Conservation (phyloP, 2,329 filamentous ascomycete genomes). For the Pestalotiopsis sp. region DNA sequence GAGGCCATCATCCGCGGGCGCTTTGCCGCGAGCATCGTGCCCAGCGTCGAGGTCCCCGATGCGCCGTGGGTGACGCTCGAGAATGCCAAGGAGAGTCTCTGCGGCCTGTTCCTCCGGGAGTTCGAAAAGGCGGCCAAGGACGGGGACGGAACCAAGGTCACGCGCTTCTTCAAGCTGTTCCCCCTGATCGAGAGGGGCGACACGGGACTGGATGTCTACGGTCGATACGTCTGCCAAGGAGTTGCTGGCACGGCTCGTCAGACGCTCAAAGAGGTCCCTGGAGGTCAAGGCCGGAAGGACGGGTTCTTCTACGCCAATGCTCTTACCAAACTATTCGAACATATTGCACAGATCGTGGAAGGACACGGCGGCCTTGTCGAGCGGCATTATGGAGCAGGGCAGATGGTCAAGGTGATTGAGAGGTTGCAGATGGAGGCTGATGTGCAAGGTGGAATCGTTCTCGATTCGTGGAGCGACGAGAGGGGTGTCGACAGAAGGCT, state of each 20-base stretch:
- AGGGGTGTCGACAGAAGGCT: slow-evolving; percentile 79
- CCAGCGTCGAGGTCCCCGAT: slow-evolving; percentile 93
- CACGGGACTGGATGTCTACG: slow-evolving; percentile 91
- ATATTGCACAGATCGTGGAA: slow-evolving; percentile 96
- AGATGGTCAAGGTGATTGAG: slow-evolving; percentile 94
- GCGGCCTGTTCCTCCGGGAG: slow-evolving; percentile 86
- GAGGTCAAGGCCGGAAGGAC: slow-evolving; percentile 64
- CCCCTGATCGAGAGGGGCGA: slow-evolving; percentile 88
- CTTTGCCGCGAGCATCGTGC: slow-evolving; percentile 91
- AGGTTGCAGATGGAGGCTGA: slow-evolving; percentile 92
- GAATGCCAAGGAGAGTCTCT: slow-evolving; percentile 84
- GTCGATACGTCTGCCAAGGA: slow-evolving; percentile 92
- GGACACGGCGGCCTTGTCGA: slow-evolving; percentile 89
- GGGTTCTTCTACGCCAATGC: slow-evolving; percentile 90
- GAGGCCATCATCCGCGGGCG: slow-evolving; percentile 76
- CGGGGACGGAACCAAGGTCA: slow-evolving; percentile 85
- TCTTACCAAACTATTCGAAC: slow-evolving; percentile 90
- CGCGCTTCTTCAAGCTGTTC: slow-evolving; percentile 97
- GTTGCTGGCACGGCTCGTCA: slow-evolving; percentile 81
- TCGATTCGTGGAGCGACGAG: slow-evolving; percentile 95
- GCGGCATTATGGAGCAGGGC: slow-evolving; percentile 86
- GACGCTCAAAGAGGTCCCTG: slow-evolving; percentile 71
- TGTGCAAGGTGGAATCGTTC: slow-evolving; percentile 90
- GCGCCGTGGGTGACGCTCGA: slow-evolving; percentile 84
- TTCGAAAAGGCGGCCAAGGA: slow-evolving; percentile 90